Percentiles rank a stretch among this genome's conserved stretches.
These are phyloP conservation scores for Apiotrichum veenhuisii DNA, from an alignment of 1,284 basidiomycete species.

Conservation along the genomic window DNA sequence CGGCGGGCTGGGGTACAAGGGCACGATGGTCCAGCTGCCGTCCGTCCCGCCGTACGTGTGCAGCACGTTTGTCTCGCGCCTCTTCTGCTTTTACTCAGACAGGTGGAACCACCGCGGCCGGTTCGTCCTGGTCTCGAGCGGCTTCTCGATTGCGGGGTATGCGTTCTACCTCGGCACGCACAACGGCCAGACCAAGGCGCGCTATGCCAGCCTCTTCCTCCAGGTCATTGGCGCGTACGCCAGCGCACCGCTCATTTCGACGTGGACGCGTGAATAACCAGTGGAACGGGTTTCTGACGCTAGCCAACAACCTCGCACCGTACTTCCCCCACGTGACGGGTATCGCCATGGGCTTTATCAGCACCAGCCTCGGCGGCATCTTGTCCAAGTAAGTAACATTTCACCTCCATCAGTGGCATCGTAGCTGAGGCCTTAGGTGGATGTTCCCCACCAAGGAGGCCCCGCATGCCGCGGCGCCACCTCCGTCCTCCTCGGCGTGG, in stretches of 20 bases:
- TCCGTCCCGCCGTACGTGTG: constrained; percentile 58
- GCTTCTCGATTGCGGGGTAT: constrained; percentile 35
- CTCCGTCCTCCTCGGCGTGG: too few species aligned
- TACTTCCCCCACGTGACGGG: too few species aligned
- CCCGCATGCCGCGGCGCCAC: too few species aligned
- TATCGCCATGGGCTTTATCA: too few species aligned
- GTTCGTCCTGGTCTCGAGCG: constrained; percentile 34
- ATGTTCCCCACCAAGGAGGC: too few species aligned
- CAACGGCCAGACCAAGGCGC: constrained; percentile 24
- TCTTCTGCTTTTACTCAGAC: constrained; percentile 57
- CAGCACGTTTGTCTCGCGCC: constrained; percentile 53
- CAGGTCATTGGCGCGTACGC: constrained; percentile 42
- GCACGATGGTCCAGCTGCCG: constrained; percentile 42
- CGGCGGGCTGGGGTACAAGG: constrained; percentile 53
- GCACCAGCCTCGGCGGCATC: too few species aligned
- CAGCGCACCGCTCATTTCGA: constrained; percentile 29
- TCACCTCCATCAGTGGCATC: too few species aligned
- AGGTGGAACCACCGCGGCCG: constrained; percentile 54
- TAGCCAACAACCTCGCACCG: too few species aligned
- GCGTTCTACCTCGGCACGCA: constrained; percentile 34
- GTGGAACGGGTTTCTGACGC: too few species aligned
- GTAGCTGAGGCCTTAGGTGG: too few species aligned
- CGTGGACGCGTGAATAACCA: too few species aligned
- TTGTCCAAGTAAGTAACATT: too few species aligned
- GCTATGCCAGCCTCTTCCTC: constrained; percentile 43